Percentiles rank a stretch among this genome's conserved stretches.
These are phyloP conservation scores for Ambrosia hybrid DNA, from an alignment of 140 eudicot species.

Conservation along the genomic window DNA sequence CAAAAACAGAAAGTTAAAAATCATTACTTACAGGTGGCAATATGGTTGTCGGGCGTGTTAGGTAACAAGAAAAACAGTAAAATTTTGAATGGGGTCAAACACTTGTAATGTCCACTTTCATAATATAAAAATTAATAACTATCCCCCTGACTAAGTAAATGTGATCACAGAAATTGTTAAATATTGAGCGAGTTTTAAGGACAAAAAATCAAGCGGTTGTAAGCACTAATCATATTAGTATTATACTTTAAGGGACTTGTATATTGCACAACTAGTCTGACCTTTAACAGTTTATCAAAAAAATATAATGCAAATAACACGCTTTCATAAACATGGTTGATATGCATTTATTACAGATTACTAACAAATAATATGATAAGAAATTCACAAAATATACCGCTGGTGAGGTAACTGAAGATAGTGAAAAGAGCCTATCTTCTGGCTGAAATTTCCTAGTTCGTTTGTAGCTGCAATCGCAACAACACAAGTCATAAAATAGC, in stretches of 20 bases:
- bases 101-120: background rate
- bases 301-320: background rate
- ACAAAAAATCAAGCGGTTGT: background rate
- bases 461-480: conserved; percentile 62
- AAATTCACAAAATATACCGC: conserved; percentile 61
- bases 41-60: background rate
- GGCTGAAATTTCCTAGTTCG: conserved; percentile 95
- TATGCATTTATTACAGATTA: too few relatives aligned
- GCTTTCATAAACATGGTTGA: background rate
- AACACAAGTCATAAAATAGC: background rate
- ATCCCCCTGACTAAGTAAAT: background rate
- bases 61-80: background rate
- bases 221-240: background rate
- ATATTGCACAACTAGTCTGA: background rate
- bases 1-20: background rate
- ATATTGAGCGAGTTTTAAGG: background rate
- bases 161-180: background rate
- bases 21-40: background rate
- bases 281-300: background rate
- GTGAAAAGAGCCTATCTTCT: conserved; percentile 90
- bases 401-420: conserved; percentile 94
- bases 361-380: background rate
- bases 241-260: background rate
- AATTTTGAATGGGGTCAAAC: background rate
- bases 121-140: background rate